A percentile compares a stretch with the other conserved stretches of the same genome.
Evolutionary conservation across 2,329 filamentous ascomycete genomes (phyloP).

Genomic region (Paraconiothyrium sp.): DNA sequence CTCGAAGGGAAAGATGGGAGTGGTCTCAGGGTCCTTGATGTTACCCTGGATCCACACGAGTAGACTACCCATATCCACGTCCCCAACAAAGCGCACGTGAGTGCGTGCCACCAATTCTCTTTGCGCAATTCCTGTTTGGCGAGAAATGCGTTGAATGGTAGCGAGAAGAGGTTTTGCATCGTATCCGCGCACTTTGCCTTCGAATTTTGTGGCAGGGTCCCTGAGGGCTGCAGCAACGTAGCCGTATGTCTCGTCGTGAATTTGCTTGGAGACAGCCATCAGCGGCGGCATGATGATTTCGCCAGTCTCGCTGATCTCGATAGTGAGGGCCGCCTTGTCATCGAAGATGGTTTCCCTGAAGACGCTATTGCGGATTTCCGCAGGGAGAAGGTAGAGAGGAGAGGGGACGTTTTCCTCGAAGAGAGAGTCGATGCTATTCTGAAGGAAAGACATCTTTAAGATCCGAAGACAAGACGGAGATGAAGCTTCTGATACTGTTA

Average conservation of each 20-base stretch:
- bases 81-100: conserved; percentile 4
- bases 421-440: conserved; percentile 10
- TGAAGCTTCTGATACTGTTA: neutral
- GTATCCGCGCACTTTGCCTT: conserved; percentile 4
- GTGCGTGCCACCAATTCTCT: neutral
- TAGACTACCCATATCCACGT: neutral
- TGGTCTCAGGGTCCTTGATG: neutral
- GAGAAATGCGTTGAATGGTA: neutral
- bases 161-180: neutral
- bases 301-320: neutral
- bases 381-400: conserved; percentile 6
- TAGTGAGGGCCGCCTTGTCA: neutral
- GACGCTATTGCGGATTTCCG: conserved; percentile 6
- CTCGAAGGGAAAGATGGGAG: neutral
- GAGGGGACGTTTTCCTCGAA: conserved; percentile 7
- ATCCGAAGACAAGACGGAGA: too few species aligned
- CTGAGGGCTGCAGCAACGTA: neutral
- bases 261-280: conserved; percentile 3
- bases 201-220: neutral
- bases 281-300: conserved; percentile 5
- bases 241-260: conserved; percentile 4
- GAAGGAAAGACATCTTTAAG: neutral
- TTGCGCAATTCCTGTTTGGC: neutral
- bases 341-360: neutral
- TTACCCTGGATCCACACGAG: neutral